phyloP scores from a whole-genome alignment of 176 grass and related monocot genomes.

The Zoysia pacifica region DNA sequence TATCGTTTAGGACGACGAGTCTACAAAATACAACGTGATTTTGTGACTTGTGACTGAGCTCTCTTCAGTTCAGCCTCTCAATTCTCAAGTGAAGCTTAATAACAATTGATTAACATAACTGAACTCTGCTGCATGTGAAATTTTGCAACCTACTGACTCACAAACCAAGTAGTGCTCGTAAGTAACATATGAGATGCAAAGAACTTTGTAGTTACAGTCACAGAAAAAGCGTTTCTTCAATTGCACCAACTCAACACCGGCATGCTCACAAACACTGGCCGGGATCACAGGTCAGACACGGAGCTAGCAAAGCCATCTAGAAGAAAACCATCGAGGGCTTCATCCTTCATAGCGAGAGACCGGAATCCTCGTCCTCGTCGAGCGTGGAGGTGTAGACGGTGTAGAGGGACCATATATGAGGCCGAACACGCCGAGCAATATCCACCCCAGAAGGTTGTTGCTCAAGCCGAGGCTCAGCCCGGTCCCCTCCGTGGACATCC shows the following conservation, averaged over 20 bases:
- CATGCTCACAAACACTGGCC: background rate
- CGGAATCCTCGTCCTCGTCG: slow-evolving; percentile 93
- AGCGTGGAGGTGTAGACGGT: slow-evolving; percentile 89
- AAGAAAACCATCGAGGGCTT: background rate
- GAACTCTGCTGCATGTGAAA: background rate
- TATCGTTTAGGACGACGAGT: no score
- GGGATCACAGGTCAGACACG: slow-evolving; percentile 1
- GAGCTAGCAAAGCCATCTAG: background rate
- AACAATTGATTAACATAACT: background rate
- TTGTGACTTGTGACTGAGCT: background rate
- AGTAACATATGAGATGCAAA: background rate
- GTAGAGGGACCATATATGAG: slow-evolving; percentile 96
- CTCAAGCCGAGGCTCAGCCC: slow-evolving; percentile 87
- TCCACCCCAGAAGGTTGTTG: slow-evolving; percentile 94
- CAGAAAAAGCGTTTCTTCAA: background rate
- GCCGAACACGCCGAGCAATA: slow-evolving; percentile 79
- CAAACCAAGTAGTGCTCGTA: background rate
- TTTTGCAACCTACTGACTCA: background rate
- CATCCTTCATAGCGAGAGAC: slow-evolving; percentile 66
- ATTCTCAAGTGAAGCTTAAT: background rate
- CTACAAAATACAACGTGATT: no score
- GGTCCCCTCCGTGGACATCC: slow-evolving; percentile 89
- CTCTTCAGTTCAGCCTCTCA: background rate
- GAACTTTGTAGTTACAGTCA: background rate
- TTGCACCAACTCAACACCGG: background rate